These are phyloP conservation scores for Mycena rebaudengoi DNA, from an alignment of 768 basidiomycete species.

Conservation along the genomic window DNA sequence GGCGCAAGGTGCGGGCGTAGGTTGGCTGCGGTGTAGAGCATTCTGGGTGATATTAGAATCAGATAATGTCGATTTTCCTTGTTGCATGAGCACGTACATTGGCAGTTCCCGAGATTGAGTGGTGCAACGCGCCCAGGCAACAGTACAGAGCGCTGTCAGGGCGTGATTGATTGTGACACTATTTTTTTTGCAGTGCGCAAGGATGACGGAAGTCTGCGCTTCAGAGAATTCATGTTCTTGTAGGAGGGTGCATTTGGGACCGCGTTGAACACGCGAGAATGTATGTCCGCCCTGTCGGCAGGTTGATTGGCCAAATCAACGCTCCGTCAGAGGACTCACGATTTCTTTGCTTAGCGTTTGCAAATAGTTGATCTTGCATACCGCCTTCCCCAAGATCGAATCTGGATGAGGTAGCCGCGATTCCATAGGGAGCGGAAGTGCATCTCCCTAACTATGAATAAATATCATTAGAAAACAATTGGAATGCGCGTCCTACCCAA, in stretches of 20 bases:
- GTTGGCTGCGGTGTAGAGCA: conserved; percentile 79
- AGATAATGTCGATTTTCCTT: neutral
- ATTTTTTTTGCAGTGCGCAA: conserved; percentile 65
- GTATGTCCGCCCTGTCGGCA: conserved; percentile 71
- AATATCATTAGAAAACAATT: neutral
- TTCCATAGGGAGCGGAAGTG: conserved; percentile 39
- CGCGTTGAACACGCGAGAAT: conserved; percentile 51
- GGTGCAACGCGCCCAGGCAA: conserved; percentile 58
- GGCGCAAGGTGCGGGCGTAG: conserved; percentile 58
- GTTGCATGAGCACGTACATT: conserved; percentile 20
- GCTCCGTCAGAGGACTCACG: conserved; percentile 40
- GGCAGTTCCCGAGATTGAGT: conserved; percentile 35
- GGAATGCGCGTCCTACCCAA: conserved; percentile 29
- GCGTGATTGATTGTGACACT: conserved; percentile 70
- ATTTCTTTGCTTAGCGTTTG: conserved; percentile 55
- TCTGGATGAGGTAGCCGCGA: conserved; percentile 31
- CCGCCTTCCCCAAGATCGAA: conserved; percentile 40
- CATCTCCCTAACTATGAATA: conserved; percentile 16
- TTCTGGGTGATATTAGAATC: conserved; percentile 37
- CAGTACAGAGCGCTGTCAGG: conserved; percentile 63
- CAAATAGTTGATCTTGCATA: conserved; percentile 57
- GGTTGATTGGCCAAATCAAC: too few species aligned
- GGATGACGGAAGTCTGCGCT: conserved; percentile 50
- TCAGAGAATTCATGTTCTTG: conserved; percentile 38
- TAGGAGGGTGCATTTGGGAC: conserved; percentile 44